These are phyloP conservation scores for Alternaria incomplexa DNA, from an alignment of 2,329 filamentous ascomycete genomes.

Conservation along the genomic window DNA sequence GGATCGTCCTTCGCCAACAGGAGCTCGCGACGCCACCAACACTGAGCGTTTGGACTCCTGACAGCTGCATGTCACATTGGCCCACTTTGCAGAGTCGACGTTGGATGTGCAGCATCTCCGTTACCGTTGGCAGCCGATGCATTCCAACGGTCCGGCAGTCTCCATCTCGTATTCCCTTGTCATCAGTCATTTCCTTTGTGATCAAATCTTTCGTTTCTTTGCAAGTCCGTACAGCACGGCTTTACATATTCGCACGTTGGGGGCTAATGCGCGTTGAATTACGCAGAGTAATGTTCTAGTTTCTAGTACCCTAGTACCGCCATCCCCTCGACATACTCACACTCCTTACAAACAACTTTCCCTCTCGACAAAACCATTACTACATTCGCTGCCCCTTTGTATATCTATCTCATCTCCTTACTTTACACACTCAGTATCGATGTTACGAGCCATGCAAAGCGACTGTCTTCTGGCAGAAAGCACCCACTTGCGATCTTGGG, in stretches of 20 bases:
- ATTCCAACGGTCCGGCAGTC: not conserved
- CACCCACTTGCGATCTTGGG: conserved; percentile 2
- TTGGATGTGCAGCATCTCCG: not conserved
- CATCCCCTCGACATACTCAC: conserved; percentile 24
- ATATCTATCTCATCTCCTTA: conserved; percentile 15
- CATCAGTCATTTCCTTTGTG: conserved; percentile 5
- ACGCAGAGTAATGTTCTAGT: conserved; percentile 43
- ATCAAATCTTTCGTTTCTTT: conserved; percentile 11
- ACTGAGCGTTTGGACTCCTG: conserved; percentile 2
- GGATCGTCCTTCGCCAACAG: conserved; percentile 2
- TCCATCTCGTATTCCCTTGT: not conserved
- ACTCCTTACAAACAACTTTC: conserved; percentile 10
- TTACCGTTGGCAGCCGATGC: not conserved
- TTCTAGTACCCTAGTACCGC: conserved; percentile 35
- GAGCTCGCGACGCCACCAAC: conserved; percentile 8
- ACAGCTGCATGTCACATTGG: not conserved
- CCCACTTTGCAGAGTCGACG: not conserved
- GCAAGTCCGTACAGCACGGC: conserved; percentile 8
- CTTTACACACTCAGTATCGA: conserved; percentile 11
- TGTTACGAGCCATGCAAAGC: conserved; percentile 21
- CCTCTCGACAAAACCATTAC: not conserved
- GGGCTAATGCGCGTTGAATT: conserved; percentile 33
- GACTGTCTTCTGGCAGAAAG: conserved; percentile 10
- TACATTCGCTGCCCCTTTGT: conserved; percentile 17
- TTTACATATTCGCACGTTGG: conserved; percentile 19